These are phyloP conservation scores for Erigeron philadelphicus DNA, from an alignment of 140 eudicot species.

Conservation along the genomic window DNA sequence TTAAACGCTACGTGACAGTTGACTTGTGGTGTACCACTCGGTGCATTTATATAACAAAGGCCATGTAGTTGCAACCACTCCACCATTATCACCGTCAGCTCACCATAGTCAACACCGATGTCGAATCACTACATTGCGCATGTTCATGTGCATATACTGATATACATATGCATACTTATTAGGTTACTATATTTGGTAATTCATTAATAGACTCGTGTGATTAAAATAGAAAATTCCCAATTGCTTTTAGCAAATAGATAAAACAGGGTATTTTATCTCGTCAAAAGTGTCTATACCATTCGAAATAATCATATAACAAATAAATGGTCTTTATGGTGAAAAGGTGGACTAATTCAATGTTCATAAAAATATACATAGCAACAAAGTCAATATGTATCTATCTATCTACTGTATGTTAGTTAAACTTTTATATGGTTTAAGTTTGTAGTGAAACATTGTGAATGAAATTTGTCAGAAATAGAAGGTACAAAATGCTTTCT, in stretches of 20 bases:
- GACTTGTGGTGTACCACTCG: conserved; percentile 40
- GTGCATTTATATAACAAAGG: conserved; percentile 40
- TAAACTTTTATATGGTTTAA: no score
- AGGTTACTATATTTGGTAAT: conserved; percentile 11
- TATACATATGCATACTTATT: conserved; percentile 19
- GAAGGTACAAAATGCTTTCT: background rate
- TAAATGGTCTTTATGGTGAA: no score
- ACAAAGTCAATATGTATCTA: no score
- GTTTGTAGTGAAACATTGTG: background rate
- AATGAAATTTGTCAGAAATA: conserved; percentile 5
- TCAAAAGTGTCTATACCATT: no score
- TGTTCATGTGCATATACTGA: conserved; percentile 6
- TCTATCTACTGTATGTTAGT: no score
- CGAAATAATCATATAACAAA: no score
- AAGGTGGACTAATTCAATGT: no score
- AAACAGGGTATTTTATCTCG: no score
- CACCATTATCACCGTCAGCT: conserved; percentile 41
- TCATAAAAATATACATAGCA: no score
- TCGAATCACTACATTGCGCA: conserved; percentile 31
- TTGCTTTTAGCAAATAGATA: background rate
- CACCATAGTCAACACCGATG: conserved; percentile 33
- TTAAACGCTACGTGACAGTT: conserved; percentile 44
- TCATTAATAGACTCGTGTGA: background rate
- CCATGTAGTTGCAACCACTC: conserved; percentile 71
- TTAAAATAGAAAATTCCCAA: background rate